Base-by-base conservation (phyloP, 352 stramenopile genomes). In the Phytophthora foliorum region DNA sequence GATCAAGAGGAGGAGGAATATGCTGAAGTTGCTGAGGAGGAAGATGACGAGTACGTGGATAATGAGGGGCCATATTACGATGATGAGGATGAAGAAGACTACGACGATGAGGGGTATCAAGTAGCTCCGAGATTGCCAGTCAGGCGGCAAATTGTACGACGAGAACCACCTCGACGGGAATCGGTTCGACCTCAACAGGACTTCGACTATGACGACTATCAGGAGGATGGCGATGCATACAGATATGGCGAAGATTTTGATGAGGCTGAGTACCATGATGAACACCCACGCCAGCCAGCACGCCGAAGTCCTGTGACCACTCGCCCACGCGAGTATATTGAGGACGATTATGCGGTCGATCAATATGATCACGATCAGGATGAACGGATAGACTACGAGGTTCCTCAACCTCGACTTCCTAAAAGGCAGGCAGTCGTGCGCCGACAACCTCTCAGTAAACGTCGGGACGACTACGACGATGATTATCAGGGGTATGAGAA, bases 171-270 rank as follows among this genome's bases (percentile, higher is more conserved):
- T 9, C 36, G 59, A 24, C 65, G 34, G 29, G 29, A 34, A 34
- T 19, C 49, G 41, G 13, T 53, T 9, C 36, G 55, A 29, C 65
- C 57, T 57, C 60, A 22, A 67, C 41, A 49, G 11, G 55, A 39
- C 3, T 48, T 49, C 14, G 31, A 58, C 21, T 71, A 67, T 34
- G 48, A 67, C 42, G 22, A 62, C 17, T 71, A 64, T 27, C 48
- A 63, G 34, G 59, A 69, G n/a, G 21, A 67, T 19, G 46, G 63
- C 45, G 48, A 69, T 11, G 9, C 49, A 22, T 77, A 67, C 57
- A 62, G 17, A 4, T 49, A 73, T 63, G 55, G 59, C 6, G 44
- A 66, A 38, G 46, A n/a, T 16, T 48, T 49, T 2, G 24, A 73
- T 10, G 57, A 70, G 17, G 19, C 21, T 19, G 52, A 52, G 24